A percentile compares a stretch with the other conserved stretches of the same genome.
phyloP scores from a whole-genome alignment of 2,329 filamentous ascomycete genomes.

The Sclerotinia borealis region DNA sequence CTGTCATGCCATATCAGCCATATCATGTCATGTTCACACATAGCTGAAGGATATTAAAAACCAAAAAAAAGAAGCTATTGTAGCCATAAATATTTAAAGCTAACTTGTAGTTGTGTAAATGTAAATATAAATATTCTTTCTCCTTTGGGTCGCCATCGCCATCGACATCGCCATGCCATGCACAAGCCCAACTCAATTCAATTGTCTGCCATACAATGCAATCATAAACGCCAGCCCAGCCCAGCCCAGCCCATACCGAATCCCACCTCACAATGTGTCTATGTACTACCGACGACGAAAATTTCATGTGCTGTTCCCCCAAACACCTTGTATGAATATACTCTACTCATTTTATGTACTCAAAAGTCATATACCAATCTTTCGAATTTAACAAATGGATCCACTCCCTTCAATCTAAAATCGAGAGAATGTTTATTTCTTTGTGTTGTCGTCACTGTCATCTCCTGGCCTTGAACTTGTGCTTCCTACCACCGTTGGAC shows the following conservation, averaged over 20 bases:
- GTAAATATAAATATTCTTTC: too few species aligned
- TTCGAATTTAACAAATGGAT: background rate
- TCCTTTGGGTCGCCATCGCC: too few species aligned
- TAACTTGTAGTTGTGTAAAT: background rate
- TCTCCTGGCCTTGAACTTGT: slow-evolving; percentile 17
- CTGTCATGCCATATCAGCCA: too few species aligned
- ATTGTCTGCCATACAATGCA: background rate
- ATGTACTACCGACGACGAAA: background rate
- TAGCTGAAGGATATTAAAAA: too few species aligned
- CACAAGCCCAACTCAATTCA: background rate
- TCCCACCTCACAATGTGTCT: background rate
- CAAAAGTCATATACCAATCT: slow-evolving; percentile 6
- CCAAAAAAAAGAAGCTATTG: background rate
- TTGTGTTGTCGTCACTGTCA: background rate
- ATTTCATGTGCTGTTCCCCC: background rate
- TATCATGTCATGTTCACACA: too few species aligned
- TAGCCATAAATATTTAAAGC: background rate
- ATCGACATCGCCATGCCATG: background rate
- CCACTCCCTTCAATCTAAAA: background rate
- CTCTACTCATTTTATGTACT: slow-evolving; percentile 1
- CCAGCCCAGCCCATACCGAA: background rate
- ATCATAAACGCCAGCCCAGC: background rate
- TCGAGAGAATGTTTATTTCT: background rate
- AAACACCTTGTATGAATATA: slow-evolving; percentile 7
- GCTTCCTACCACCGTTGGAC: slow-evolving; percentile 28